Base-by-base conservation (phyloP, 2,329 filamentous ascomycete species). In the Trichoderma koningiopsis region DNA sequence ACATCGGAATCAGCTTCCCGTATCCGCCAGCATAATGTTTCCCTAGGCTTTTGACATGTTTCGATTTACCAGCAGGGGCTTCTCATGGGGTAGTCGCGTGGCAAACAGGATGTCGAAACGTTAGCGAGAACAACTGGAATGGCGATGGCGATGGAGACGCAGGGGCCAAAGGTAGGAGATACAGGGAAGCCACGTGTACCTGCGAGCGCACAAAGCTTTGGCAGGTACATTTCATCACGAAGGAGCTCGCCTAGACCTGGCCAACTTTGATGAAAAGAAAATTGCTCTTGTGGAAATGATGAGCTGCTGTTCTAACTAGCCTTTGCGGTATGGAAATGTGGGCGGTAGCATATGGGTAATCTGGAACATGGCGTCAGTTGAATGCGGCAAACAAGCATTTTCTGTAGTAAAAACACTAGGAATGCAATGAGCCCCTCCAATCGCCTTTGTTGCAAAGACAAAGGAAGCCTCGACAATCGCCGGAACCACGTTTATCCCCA, bases 11-110 rank as follows among this genome's bases (percentile, higher is more conserved):
- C 43, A 47, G 37, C 47, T 61, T 68, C 47, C 65, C 65, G 57
- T 37, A 60, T 68, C 47, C 24, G 43, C 55, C 65, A 68, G 43
- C 33, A 43, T 55, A 35, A 61, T 52, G 65, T 60, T 61, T 61
- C 56, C 43, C 6, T 27, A 47, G 14, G 22, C 40, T 13, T 19
- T 68, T 68, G 65, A 60, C 56, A 60, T 60, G 65, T 68, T 68
- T 68, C 56, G 33, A 68, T 60, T 60, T 24, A 5, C 8, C 47
- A 24, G 10, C 56, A 59, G 57, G 65, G 56, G 65, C 56, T 40
- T 4, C 8, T 22, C 40, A 27, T 31, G 47, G 57, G 43, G 65
- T 24, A 68, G 35, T 47, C 58, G 65, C 49, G 65, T 68, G 65
- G 56, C 65, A 55, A 47, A 55, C 27, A 59, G 55, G 49, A 33